phyloP scores from a whole-genome alignment of 208 protist species.

The Wallacemonas sp. region DNA sequence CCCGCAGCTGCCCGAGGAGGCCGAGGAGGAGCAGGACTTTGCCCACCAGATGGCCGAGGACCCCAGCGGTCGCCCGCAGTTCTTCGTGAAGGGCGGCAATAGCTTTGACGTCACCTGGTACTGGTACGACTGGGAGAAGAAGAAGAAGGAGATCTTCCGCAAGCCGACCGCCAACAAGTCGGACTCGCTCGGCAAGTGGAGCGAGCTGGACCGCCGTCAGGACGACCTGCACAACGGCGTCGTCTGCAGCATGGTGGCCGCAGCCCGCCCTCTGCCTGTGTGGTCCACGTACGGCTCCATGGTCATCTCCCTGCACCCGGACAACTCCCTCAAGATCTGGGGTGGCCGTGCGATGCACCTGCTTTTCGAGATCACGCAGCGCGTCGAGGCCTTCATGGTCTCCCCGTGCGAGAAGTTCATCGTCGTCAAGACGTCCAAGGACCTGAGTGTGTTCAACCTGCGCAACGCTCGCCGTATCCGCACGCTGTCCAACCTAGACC shows the following conservation, averaged over 20 bases:
- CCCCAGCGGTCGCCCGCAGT: conserved; percentile 79
- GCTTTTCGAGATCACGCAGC: conserved; percentile 78
- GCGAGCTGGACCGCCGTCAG: conserved; percentile 74
- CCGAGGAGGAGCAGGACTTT: conserved; percentile 69
- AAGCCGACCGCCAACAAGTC: conserved; percentile 67
- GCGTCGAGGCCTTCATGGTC: conserved; percentile 83
- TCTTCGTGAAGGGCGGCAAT: conserved; percentile 77
- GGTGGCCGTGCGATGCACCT: conserved; percentile 81
- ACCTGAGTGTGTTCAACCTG: conserved; percentile 84
- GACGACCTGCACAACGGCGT: conserved; percentile 64
- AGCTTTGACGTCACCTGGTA: conserved; percentile 82
- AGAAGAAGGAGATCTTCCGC: conserved; percentile 73
- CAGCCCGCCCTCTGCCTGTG: conserved; percentile 70
- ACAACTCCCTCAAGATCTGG: conserved; percentile 80
- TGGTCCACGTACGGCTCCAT: conserved; percentile 89
- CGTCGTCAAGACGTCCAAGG: conserved; percentile 79
- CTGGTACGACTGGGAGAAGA: conserved; percentile 85
- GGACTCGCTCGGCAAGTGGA: conserved; percentile 74
- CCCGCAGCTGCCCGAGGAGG: conserved; percentile 44
- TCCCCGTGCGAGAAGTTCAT: conserved; percentile 90
- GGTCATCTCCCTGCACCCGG: conserved; percentile 75
- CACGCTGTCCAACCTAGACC: conserved; percentile 79
- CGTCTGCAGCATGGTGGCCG: conserved; percentile 64
- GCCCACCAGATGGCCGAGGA: conserved; percentile 87
- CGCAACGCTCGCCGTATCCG: conserved; percentile 80